These are phyloP conservation scores for Cyclocybe cylindracea DNA, from an alignment of 768 basidiomycete genomes.

Conservation along the genomic window DNA sequence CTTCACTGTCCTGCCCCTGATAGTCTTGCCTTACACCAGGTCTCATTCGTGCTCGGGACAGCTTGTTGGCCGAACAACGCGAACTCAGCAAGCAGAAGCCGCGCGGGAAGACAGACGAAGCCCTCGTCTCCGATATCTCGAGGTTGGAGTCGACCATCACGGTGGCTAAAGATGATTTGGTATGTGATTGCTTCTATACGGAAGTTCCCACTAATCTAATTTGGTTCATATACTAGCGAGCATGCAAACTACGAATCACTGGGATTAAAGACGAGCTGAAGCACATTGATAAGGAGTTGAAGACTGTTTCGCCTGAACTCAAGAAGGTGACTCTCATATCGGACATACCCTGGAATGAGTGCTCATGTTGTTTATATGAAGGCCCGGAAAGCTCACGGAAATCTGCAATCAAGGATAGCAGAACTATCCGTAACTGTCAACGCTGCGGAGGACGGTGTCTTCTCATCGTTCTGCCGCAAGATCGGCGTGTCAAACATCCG, in stretches of 20 bases:
- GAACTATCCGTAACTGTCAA: constrained; percentile 61
- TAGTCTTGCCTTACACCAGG: constrained; percentile 25
- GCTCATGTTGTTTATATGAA: constrained; percentile 21
- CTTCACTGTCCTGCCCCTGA: background rate
- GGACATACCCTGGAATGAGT: background rate
- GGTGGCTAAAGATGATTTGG: constrained; percentile 82
- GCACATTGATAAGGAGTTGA: constrained; percentile 72
- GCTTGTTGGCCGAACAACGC: constrained; percentile 69
- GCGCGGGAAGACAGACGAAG: constrained; percentile 82
- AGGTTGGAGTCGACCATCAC: constrained; percentile 78
- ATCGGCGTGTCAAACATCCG: constrained; percentile 83
- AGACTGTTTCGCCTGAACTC: constrained; percentile 65
- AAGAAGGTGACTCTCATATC: constrained; percentile 52
- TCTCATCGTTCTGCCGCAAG: constrained; percentile 72
- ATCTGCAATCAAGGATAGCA: constrained; percentile 56
- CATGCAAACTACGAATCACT: constrained; percentile 70
- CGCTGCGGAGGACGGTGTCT: constrained; percentile 79
- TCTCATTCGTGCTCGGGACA: constrained; percentile 62
- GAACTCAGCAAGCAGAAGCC: constrained; percentile 87
- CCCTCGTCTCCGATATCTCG: constrained; percentile 71
- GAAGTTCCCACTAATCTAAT: background rate
- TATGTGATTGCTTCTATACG: constrained; percentile 31
- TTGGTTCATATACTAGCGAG: constrained; percentile 64
- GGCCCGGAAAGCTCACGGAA: constrained; percentile 54
- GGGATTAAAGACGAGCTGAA: constrained; percentile 86